Percentiles rank a stretch among this genome's conserved stretches.
phyloP scores from a whole-genome alignment of 2,329 filamentous ascomycete species.

The Nemania sp. region DNA sequence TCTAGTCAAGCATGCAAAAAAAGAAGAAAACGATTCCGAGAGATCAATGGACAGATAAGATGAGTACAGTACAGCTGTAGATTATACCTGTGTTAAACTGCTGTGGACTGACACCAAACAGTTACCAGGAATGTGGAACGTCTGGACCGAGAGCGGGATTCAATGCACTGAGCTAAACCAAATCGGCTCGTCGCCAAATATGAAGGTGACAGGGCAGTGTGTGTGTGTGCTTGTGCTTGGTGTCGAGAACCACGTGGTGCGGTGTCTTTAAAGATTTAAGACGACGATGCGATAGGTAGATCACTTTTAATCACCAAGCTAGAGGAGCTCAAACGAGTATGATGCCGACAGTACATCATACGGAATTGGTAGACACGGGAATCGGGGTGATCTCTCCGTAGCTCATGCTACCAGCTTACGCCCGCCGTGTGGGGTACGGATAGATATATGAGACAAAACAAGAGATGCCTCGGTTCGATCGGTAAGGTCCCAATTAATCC shows the following conservation, averaged over 20 bases:
- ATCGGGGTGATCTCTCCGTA: not conserved
- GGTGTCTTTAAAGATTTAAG: not conserved
- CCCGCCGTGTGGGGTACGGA: not conserved
- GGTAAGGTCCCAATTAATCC: not conserved
- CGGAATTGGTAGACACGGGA: not conserved
- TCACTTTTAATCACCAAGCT: not conserved
- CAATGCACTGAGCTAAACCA: not conserved
- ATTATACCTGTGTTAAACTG: too few species aligned
- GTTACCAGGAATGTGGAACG: not conserved
- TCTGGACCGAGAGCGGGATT: not conserved
- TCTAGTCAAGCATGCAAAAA: not conserved
- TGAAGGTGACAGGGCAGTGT: not conserved
- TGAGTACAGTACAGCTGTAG: too few species aligned
- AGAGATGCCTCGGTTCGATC: conserved; percentile 11
- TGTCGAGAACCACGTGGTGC: not conserved
- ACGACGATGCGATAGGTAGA: not conserved
- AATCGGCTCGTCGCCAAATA: not conserved
- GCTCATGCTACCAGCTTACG: not conserved
- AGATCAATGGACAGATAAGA: too few species aligned
- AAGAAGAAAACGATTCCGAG: too few species aligned
- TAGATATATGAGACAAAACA: not conserved
- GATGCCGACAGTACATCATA: not conserved
- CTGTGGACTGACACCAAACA: too few species aligned
- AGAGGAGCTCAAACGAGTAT: not conserved
- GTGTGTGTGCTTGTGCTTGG: too few species aligned